Evolutionary conservation across 2,329 filamentous ascomycete genomes (phyloP).

Genomic region (Phaeomoniella chlamydospora): DNA sequence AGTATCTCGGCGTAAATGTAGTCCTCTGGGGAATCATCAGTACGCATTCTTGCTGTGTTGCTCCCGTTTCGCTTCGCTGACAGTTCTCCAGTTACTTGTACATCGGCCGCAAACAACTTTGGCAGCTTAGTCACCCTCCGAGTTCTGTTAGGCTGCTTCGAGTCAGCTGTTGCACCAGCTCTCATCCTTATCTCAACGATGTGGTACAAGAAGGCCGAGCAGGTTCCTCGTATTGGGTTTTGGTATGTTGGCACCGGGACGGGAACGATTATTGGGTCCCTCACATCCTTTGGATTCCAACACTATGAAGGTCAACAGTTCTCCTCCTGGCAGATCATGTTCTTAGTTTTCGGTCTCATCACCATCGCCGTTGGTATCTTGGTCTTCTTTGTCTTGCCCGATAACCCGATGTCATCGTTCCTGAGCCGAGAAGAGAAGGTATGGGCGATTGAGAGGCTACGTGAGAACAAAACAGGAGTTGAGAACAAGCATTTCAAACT

Average conservation of each 20-base stretch:
- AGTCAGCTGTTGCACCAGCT: slow-evolving; percentile 38
- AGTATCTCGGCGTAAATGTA: slow-evolving; percentile 32
- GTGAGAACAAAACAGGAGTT: slow-evolving; percentile 9
- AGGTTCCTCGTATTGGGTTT: slow-evolving; percentile 13
- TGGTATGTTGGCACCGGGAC: slow-evolving; percentile 12
- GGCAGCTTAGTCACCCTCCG: slow-evolving; percentile 33
- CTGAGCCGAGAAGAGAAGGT: slow-evolving; percentile 8
- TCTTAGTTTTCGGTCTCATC: slow-evolving; percentile 4
- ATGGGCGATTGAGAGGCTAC: slow-evolving; percentile 6
- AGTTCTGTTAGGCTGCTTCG: slow-evolving; percentile 38
- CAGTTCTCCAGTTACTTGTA: slow-evolving; percentile 22
- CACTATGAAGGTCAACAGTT: slow-evolving; percentile 3
- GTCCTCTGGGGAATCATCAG: neutral
- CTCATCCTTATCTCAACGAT: slow-evolving; percentile 41
- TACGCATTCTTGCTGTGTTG: neutral
- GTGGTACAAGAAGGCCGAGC: slow-evolving; percentile 34
- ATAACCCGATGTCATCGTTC: slow-evolving; percentile 21
- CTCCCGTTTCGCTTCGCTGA: neutral
- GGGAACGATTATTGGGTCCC: slow-evolving; percentile 4
- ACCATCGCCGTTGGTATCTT: slow-evolving; percentile 7
- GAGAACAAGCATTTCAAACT: slow-evolving; percentile 8
- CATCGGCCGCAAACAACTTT: slow-evolving; percentile 36
- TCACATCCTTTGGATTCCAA: slow-evolving; percentile 7
- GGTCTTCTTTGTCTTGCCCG: slow-evolving; percentile 29
- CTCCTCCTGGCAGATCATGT: slow-evolving; percentile 5